Evolutionary conservation across 2,329 filamentous ascomycete species (phyloP).

Genomic region (Trichoderma lentiforme): DNA sequence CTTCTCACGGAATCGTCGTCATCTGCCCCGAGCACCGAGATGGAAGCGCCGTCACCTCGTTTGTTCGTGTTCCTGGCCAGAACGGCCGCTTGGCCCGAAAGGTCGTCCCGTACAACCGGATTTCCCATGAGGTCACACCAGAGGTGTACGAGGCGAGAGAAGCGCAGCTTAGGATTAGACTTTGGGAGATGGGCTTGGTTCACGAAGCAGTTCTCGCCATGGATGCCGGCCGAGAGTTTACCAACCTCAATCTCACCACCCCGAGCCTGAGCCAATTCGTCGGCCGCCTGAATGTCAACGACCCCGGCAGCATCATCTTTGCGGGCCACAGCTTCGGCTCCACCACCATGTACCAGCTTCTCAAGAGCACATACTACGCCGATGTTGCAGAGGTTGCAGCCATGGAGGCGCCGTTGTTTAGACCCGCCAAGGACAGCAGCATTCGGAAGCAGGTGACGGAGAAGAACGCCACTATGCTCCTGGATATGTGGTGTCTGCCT

Average conservation of each 20-base stretch:
- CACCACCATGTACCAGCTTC: constrained; percentile 68
- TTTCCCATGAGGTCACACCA: constrained; percentile 60
- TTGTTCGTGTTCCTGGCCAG: constrained; percentile 61
- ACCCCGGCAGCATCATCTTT: constrained; percentile 70
- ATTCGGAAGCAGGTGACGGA: constrained; percentile 66
- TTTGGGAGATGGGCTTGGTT: constrained; percentile 74
- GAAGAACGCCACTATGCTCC: constrained; percentile 61
- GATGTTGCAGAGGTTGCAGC: constrained; percentile 42
- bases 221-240: constrained; percentile 51
- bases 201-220: constrained; percentile 66
- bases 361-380: constrained; percentile 75
- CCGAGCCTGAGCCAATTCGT: constrained; percentile 56
- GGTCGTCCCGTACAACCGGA: constrained; percentile 47
- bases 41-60: constrained; percentile 71
- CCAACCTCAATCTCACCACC: constrained; percentile 52
- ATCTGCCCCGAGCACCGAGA: constrained; percentile 81
- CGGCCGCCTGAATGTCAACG: constrained; percentile 61
- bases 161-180: constrained; percentile 67
- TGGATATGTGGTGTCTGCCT: constrained; percentile 81
- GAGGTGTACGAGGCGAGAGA: constrained; percentile 67
- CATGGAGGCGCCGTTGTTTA: constrained; percentile 59
- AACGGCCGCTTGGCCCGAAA: constrained; percentile 33
- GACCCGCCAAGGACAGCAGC: constrained; percentile 51
- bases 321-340: constrained; percentile 81
- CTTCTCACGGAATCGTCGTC: constrained; percentile 77